A percentile compares a stretch with the other conserved stretches of the same genome.
Conservation (phyloP, 2,329 filamentous ascomycete genomes). For the Aspergillus candidus region DNA sequence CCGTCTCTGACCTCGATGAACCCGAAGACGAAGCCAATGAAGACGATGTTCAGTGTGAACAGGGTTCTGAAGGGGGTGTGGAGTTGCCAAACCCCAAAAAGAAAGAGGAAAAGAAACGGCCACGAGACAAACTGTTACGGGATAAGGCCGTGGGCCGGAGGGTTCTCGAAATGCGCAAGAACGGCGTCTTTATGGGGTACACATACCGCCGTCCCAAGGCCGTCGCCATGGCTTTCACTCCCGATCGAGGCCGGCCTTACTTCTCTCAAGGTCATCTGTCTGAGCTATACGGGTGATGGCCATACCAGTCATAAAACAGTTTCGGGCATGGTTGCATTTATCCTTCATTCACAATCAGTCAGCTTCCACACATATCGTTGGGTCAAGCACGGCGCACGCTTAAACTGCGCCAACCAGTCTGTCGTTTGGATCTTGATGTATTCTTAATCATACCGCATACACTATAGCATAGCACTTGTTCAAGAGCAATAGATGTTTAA, state of each 20-base stretch:
- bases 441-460: conserved; percentile 5
- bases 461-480: no score
- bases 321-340: no score
- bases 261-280: conserved; percentile 18
- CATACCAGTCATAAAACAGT: no score
- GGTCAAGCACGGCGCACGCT: no score
- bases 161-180: conserved; percentile 75
- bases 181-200: conserved; percentile 82
- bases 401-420: no score
- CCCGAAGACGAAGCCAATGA: conserved; percentile 5
- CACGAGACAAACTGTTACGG: conserved; percentile 77
- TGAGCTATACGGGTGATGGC: conserved; percentile 19
- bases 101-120: conserved; percentile 64
- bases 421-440: neutral
- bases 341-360: no score
- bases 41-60: conserved; percentile 2
- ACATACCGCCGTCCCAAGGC: conserved; percentile 58
- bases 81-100: conserved; percentile 6
- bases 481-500: no score
- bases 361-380: no score
- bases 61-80: neutral
- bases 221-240: conserved; percentile 28
- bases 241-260: conserved; percentile 27
- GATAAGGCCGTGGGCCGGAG: conserved; percentile 60
- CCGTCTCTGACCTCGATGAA: conserved; percentile 9